Evolutionary conservation across 176 grass and related monocot genomes (phyloP).

Genomic region (Pharus latifolius): DNA sequence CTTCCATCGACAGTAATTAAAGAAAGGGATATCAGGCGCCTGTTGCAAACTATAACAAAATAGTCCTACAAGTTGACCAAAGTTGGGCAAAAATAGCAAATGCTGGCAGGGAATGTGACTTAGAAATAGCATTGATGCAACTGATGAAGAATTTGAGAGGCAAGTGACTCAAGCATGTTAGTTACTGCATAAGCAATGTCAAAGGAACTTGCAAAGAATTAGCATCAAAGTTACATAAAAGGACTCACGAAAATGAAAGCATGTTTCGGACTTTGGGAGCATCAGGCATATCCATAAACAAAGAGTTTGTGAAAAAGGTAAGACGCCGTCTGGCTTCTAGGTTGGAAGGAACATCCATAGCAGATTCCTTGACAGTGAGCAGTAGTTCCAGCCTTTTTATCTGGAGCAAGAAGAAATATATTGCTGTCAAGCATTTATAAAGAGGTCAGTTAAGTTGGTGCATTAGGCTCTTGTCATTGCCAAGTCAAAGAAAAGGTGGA

Average conservation of each 20-base stretch:
- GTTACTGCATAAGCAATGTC: not conserved
- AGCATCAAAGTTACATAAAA: not conserved
- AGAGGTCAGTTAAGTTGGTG: not conserved
- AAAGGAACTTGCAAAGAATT: conserved; percentile 28
- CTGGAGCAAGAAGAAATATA: conserved; percentile 22
- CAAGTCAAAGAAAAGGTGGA: not conserved
- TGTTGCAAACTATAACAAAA: not conserved
- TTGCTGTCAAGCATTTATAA: conserved; percentile 18
- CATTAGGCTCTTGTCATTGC: too few species aligned
- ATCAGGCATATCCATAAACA: conserved; percentile 99
- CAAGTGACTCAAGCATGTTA: not conserved
- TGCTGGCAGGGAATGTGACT: not conserved
- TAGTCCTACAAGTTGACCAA: conserved; percentile 7
- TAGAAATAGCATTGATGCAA: not conserved
- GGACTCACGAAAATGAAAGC: conserved; percentile 92
- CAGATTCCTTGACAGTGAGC: conserved; percentile 89
- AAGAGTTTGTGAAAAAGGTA: conserved; percentile 89
- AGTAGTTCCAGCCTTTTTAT: conserved; percentile 73
- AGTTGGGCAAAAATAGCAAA: conserved; percentile 1
- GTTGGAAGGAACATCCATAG: conserved; percentile 93
- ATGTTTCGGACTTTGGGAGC: conserved; percentile 92
- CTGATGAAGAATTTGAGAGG: not conserved
- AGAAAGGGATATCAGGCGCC: too few species aligned
- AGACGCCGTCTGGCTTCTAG: conserved; percentile 81
- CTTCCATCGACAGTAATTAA: not conserved